Evolutionary conservation across 768 basidiomycete genomes (phyloP).

Genomic region (Russula sp.): DNA sequence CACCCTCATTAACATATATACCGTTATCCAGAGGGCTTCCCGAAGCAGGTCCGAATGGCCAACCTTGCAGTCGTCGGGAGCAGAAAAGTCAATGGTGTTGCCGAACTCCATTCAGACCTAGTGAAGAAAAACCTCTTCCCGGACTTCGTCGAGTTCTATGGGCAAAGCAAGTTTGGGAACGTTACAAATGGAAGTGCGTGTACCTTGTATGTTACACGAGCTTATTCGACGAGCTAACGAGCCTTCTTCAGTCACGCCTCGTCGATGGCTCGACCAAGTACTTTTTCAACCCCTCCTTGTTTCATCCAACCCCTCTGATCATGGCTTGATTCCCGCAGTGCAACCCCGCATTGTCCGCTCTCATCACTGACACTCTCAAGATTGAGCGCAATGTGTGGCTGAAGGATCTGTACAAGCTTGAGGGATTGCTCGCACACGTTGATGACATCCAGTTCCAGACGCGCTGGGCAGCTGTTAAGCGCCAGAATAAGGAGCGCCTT

Average conservation of each 20-base stretch:
- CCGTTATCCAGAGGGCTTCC: slow-evolving; percentile 64
- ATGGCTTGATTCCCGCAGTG: slow-evolving; percentile 45
- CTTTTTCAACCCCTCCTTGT: neutral
- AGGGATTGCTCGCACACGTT: slow-evolving; percentile 67
- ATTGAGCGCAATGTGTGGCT: slow-evolving; percentile 77
- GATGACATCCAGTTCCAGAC: slow-evolving; percentile 74
- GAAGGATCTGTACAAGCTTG: slow-evolving; percentile 74
- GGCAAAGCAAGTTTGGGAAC: slow-evolving; percentile 84
- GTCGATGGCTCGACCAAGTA: slow-evolving; percentile 86
- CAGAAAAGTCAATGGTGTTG: slow-evolving; percentile 92
- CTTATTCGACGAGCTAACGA: neutral
- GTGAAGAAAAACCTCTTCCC: slow-evolving; percentile 80
- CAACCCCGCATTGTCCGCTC: slow-evolving; percentile 81
- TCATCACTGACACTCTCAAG: slow-evolving; percentile 81
- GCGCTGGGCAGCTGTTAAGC: slow-evolving; percentile 83
- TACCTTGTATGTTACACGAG: neutral
- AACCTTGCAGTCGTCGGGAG: slow-evolving; percentile 87
- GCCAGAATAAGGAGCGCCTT: slow-evolving; percentile 85
- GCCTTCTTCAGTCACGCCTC: slow-evolving; percentile 70
- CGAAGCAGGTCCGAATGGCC: slow-evolving; percentile 88
- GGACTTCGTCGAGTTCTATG: slow-evolving; percentile 93
- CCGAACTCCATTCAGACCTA: slow-evolving; percentile 91
- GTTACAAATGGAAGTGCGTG: slow-evolving; percentile 87
- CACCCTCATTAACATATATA: neutral
- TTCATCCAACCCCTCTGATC: slow-evolving; percentile 14